Conservation (phyloP, 164 flowering plant species). For the Kingdonia uniflora region DNA sequence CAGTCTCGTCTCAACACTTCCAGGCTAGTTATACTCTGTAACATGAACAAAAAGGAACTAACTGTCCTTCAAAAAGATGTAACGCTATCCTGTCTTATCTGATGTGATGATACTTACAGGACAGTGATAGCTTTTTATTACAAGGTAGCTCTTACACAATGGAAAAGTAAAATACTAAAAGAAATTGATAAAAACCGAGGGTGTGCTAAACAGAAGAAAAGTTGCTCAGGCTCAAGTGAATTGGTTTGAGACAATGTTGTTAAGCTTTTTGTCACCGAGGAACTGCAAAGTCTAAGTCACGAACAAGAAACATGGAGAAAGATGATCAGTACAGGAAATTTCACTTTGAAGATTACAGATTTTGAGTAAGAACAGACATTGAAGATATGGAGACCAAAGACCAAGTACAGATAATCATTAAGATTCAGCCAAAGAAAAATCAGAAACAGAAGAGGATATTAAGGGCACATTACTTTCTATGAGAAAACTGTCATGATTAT, state of each 20-base stretch:
- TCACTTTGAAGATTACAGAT: conserved; percentile 1
- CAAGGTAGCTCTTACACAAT: background rate
- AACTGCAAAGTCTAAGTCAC: conserved; percentile 43
- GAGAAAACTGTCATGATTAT: too few species aligned
- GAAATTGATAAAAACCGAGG: too few species aligned
- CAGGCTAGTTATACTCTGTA: too few species aligned
- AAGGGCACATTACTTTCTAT: too few species aligned
- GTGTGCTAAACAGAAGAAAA: background rate
- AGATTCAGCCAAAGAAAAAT: background rate
- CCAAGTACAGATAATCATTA: background rate
- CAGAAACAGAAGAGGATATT: too few species aligned
- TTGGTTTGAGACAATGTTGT: conserved; percentile 4
- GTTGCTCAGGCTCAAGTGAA: conserved; percentile 5
- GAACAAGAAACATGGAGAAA: conserved; percentile 11
- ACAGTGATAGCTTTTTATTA: too few species aligned
- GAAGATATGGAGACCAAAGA: background rate
- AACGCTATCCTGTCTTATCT: too few species aligned
- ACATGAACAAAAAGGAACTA: too few species aligned
- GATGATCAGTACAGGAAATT: conserved; percentile 8
- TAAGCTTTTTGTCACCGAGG: conserved; percentile 41
- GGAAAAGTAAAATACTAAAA: background rate
- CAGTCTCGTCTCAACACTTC: too few species aligned
- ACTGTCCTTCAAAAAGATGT: too few species aligned
- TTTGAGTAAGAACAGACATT: background rate
- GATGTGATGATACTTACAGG: too few species aligned